Percentiles rank a stretch among this genome's conserved stretches.
phyloP scores from a whole-genome alignment of 2,329 filamentous ascomycete genomes.

The Chalaropsis ovoidea region DNA sequence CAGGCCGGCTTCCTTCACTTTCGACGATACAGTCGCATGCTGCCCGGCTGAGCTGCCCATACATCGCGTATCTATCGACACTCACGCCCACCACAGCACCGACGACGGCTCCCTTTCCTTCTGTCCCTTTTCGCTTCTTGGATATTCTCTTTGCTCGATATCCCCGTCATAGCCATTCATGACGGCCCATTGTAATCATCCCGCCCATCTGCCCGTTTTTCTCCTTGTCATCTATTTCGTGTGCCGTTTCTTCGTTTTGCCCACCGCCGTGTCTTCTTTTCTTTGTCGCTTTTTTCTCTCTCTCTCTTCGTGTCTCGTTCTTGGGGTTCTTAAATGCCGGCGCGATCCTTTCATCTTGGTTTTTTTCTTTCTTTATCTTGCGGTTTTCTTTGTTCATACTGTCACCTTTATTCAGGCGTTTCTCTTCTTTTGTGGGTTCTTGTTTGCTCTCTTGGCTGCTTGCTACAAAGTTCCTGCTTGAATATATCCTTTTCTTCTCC shows the following conservation, averaged over 20 bases:
- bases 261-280: neutral
- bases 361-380: slow-evolving; percentile 22
- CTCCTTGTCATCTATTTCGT: neutral
- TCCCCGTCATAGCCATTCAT: slow-evolving; percentile 14
- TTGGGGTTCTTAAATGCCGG: slow-evolving; percentile 8
- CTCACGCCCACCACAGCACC: neutral
- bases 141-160: slow-evolving; percentile 18
- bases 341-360: slow-evolving; percentile 20
- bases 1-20: neutral
- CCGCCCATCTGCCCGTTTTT: neutral
- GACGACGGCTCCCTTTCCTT: neutral
- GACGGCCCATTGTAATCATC: slow-evolving; percentile 19
- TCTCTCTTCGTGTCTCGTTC: neutral
- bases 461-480: slow-evolving; percentile 8
- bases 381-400: slow-evolving; percentile 21
- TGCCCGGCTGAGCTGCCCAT: no score
- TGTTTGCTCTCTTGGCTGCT: neutral
- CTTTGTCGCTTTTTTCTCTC: slow-evolving; percentile 21
- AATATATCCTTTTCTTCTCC: slow-evolving; percentile 1
- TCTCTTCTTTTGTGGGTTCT: slow-evolving; percentile 19
- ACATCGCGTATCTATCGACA: neutral
- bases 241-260: neutral
- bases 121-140: slow-evolving; percentile 6
- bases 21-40: no score
- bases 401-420: slow-evolving; percentile 26